Evolutionary conservation across 75 land plant species (phyloP).

Genomic region (Picea glauca): DNA sequence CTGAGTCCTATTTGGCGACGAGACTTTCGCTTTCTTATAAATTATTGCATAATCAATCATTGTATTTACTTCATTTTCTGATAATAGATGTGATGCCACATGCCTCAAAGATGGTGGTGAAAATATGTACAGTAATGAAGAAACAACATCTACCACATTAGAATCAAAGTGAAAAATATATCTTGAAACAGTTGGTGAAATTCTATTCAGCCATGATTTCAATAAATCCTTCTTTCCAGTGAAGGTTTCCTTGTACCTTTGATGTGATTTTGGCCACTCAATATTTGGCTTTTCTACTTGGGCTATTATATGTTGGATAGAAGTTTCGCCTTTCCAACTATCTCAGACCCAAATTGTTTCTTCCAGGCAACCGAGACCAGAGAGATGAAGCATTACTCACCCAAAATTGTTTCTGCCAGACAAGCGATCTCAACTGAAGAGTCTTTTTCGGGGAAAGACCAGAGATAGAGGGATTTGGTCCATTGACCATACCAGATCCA

Average conservation of each 20-base stretch:
- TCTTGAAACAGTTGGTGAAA: conserved; percentile 65
- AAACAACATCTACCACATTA: conserved; percentile 60
- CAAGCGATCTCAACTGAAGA: no score
- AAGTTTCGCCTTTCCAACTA: conserved; percentile 1
- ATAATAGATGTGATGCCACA: conserved; percentile 73
- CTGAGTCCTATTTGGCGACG: conserved; percentile 13
- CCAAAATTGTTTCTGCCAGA: no score
- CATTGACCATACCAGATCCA: no score
- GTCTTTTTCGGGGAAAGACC: no score
- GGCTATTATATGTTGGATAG: conserved; percentile 55
- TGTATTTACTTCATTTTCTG: conserved; percentile 63
- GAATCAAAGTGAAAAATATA: conserved; percentile 42
- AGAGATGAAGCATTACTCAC: no score
- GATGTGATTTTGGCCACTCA: conserved; percentile 92
- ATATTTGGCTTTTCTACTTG: conserved; percentile 69
- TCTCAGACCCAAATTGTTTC: no score
- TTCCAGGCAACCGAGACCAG: no score
- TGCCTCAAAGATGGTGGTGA: conserved; percentile 81
- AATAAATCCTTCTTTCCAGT: conserved; percentile 65
- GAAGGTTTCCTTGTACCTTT: conserved; percentile 44
- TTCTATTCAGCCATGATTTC: conserved; percentile 63
- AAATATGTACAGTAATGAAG: conserved; percentile 70
- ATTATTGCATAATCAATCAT: conserved; percentile 83
- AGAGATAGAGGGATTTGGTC: no score
- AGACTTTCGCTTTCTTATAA: conserved; percentile 59